phyloP scores from a whole-genome alignment of 768 basidiomycete species.

The Termitomyces sp. region DNA sequence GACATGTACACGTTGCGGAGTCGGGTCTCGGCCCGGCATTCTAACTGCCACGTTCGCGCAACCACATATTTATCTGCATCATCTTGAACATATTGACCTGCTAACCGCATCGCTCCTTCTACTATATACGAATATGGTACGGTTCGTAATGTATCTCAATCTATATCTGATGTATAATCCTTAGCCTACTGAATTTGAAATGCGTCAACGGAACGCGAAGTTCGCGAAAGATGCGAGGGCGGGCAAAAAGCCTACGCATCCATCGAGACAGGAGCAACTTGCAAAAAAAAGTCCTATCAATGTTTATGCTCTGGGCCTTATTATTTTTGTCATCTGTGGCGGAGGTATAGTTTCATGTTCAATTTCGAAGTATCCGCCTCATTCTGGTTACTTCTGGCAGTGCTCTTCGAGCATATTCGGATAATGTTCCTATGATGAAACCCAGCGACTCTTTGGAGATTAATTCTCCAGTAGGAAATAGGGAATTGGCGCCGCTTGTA shows the following conservation, averaged over 20 bases:
- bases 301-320: constrained; percentile 65
- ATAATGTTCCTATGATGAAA: constrained; percentile 55
- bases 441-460: background rate
- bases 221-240: constrained; percentile 69
- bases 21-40: background rate
- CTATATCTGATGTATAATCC: background rate
- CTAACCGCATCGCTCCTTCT: background rate
- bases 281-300: constrained; percentile 73
- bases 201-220: constrained; percentile 75
- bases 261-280: constrained; percentile 65
- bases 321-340: constrained; percentile 74
- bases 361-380: background rate
- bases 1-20: background rate
- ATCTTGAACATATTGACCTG: background rate
- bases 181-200: constrained; percentile 78
- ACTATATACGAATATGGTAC: background rate
- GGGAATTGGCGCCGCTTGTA: constrained; percentile 9
- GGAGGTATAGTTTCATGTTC: constrained; percentile 50
- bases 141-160: background rate
- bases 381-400: constrained; percentile 29
- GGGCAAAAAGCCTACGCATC: constrained; percentile 73
- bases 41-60: constrained; percentile 17
- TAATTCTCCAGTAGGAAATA: background rate
- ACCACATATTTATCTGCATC: background rate
- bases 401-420: constrained; percentile 66